These are phyloP conservation scores for Camelina sativa DNA, from an alignment of 345 rosid species.

Conservation along the genomic window DNA sequence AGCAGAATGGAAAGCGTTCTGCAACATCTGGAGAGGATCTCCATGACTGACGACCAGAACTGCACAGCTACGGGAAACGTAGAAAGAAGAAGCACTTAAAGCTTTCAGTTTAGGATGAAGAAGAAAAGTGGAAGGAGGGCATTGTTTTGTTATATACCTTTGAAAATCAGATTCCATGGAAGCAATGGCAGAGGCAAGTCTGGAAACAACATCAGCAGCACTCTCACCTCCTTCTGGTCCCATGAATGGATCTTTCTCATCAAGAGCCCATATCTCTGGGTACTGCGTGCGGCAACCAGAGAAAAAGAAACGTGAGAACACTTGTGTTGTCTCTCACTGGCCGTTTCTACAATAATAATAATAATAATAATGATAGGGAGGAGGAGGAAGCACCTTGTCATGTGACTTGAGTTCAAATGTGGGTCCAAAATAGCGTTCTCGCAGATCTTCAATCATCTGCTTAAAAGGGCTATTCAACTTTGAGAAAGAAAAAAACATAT, in stretches of 20 bases:
- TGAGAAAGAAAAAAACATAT: too few relatives aligned
- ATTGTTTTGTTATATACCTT: conserved; percentile 50
- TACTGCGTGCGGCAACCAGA: conserved; percentile 56
- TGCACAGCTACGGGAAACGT: conserved; percentile 51
- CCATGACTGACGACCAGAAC: conserved; percentile 87
- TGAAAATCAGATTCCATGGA: conserved; percentile 70
- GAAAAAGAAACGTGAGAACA: conserved; percentile 6
- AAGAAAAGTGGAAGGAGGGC: conserved; percentile 26
- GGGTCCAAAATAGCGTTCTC: conserved; percentile 95
- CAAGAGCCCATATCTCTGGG: conserved; percentile 82
- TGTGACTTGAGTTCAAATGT: conserved; percentile 77
- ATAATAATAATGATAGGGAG: background rate
- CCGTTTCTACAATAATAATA: background rate
- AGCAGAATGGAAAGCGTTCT: conserved; percentile 65
- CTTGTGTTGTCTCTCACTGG: background rate
- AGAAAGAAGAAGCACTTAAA: background rate
- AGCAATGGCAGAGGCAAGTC: conserved; percentile 65
- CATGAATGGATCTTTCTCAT: conserved; percentile 79
- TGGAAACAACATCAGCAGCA: conserved; percentile 75
- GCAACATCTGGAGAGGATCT: conserved; percentile 92
- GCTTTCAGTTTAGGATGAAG: background rate
- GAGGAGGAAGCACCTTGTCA: conserved; percentile 61
- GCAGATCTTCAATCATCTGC: conserved; percentile 78
- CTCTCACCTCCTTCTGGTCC: conserved; percentile 86
- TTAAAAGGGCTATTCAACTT: background rate